Evolutionary conservation across 129 eudicot species (phyloP).

Genomic region (Lactuca sativa): DNA sequence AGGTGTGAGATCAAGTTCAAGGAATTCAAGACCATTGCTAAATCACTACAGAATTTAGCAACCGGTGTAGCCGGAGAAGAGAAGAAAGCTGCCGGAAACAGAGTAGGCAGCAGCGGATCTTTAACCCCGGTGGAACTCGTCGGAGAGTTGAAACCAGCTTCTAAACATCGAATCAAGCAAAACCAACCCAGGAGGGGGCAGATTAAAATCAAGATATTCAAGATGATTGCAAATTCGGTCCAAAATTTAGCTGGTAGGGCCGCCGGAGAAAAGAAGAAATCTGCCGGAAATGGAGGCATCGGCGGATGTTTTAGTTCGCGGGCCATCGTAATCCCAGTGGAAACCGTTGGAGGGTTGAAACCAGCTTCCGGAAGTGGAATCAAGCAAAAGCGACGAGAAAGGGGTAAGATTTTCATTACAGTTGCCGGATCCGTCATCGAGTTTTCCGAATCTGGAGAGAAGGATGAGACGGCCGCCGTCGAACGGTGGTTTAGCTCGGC

Average conservation of each 20-base stretch:
- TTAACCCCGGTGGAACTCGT: not conserved
- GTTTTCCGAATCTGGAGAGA: conserved; percentile 8
- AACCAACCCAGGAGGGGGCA: conserved; percentile 23
- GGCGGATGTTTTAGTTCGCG: not conserved
- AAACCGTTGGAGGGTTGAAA: not conserved
- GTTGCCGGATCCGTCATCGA: not conserved
- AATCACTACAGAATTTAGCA: not conserved
- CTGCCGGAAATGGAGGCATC: not conserved
- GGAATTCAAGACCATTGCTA: not conserved
- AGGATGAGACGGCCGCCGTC: not conserved
- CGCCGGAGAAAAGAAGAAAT: conserved; percentile 8
- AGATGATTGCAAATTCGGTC: conserved; percentile 10
- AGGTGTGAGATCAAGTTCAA: conserved; percentile 17
- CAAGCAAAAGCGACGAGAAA: not conserved
- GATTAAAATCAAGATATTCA: conserved; percentile 23
- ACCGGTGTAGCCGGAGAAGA: not conserved
- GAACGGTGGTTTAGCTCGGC: not conserved
- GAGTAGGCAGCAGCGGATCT: not conserved
- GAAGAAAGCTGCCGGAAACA: not conserved
- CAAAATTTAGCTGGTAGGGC: conserved; percentile 10
- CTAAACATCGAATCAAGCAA: not conserved
- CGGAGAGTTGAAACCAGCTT: not conserved
- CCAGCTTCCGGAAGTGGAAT: not conserved
- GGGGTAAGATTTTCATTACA: not conserved
- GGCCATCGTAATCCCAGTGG: not conserved